Evolutionary conservation across 2,329 filamentous ascomycete species (phyloP).

Genomic region (Diaporthe caulivora): DNA sequence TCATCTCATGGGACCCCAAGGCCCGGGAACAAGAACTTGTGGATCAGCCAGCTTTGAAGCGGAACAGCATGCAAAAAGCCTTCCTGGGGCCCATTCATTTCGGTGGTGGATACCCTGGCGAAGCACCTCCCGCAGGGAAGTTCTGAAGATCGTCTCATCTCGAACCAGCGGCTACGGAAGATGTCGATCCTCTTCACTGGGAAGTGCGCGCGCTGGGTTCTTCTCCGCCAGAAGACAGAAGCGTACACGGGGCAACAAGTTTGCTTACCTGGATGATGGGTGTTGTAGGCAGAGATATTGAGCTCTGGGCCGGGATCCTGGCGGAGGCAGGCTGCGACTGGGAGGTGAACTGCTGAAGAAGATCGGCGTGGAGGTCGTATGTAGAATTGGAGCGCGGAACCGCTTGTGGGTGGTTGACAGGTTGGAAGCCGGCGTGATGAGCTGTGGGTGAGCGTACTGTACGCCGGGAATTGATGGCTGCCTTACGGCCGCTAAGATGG

Average conservation of each 20-base stretch:
- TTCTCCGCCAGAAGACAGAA: not conserved
- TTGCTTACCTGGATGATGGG: constrained; percentile 43
- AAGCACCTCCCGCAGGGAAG: not conserved
- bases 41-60: not conserved
- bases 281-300: constrained; percentile 48
- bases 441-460: constrained; percentile 51
- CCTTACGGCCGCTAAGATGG: constrained; percentile 79
- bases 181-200: not conserved
- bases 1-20: not conserved
- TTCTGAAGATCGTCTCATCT: constrained; percentile 1
- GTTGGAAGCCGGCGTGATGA: constrained; percentile 53
- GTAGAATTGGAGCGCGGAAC: constrained; percentile 48
- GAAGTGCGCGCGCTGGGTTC: not conserved
- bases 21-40: not conserved
- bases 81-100: not conserved
- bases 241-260: not conserved
- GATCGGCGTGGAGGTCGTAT: constrained; percentile 66
- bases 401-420: constrained; percentile 48
- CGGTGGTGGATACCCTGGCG: not conserved
- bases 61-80: not conserved
- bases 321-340: constrained; percentile 43
- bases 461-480: constrained; percentile 77
- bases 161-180: not conserved
- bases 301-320: constrained; percentile 44
- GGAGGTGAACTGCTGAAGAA: constrained; percentile 66